Evolutionary conservation across 495 filamentous ascomycete species (phyloP).

Genomic region (Aspergillus egyptiacus): DNA sequence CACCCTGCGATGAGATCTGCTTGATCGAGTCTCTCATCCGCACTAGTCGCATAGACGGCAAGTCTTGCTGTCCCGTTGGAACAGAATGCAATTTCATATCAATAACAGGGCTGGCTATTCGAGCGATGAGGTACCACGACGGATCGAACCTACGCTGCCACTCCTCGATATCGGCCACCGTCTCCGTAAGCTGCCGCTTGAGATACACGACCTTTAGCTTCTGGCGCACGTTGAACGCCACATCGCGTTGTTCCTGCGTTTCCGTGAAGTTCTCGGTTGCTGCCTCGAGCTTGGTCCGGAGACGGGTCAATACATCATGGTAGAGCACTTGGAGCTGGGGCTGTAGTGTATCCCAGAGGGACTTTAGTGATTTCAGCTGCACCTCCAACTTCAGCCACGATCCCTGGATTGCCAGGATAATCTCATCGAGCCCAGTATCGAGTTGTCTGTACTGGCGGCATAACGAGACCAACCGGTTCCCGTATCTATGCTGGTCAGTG

Average conservation of each 20-base stretch:
- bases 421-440: neutral
- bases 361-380: neutral
- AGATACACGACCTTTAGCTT: neutral
- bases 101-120: neutral
- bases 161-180: neutral
- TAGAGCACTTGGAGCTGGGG: neutral
- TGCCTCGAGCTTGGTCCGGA: neutral
- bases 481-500: neutral
- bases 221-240: neutral
- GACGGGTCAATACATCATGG: neutral
- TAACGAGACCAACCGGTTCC: neutral
- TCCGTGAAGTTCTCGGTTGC: neutral
- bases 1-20: neutral
- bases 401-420: neutral
- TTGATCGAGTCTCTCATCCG: neutral
- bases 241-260: neutral
- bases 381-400: neutral
- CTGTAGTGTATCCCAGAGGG: neutral
- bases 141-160: conserved; percentile 8
- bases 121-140: conserved; percentile 3
- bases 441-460: neutral
- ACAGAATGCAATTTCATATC: neutral
- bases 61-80: neutral
- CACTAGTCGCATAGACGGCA: neutral
- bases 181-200: neutral